Conservation (phyloP, 2,329 filamentous ascomycete species). For the Cercospora nicotianae region DNA sequence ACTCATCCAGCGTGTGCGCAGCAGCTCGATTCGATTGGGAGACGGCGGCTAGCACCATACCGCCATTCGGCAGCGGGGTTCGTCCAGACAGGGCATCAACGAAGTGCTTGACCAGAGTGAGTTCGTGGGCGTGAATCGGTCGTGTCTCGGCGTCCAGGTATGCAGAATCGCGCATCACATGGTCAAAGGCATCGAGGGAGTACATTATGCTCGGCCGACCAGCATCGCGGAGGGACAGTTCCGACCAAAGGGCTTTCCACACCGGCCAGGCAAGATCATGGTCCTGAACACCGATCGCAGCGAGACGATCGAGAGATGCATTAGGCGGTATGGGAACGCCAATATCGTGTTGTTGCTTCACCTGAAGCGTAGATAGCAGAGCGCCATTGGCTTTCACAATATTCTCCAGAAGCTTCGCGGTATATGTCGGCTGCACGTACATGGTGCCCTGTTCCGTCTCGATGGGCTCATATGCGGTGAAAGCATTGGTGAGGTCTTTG, state of each 20-base stretch:
- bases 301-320: conserved; percentile 66
- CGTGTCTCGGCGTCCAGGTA: conserved; percentile 73
- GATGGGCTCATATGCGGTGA: conserved; percentile 76
- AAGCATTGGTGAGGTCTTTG: conserved; percentile 76
- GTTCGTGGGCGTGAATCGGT: conserved; percentile 80
- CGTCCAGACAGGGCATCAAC: conserved; percentile 67
- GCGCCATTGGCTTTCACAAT: conserved; percentile 70
- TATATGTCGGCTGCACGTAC: conserved; percentile 79
- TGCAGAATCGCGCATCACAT: conserved; percentile 74
- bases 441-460: conserved; percentile 51
- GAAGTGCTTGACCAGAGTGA: conserved; percentile 74
- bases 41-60: conserved; percentile 72
- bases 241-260: conserved; percentile 77
- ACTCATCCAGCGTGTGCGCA: conserved; percentile 22
- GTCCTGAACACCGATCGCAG: conserved; percentile 68
- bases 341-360: conserved; percentile 58
- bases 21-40: conserved; percentile 62
- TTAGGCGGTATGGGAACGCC: conserved; percentile 59
- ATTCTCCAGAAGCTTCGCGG: conserved; percentile 69
- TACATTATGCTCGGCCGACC: conserved; percentile 67
- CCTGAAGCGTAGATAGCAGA: conserved; percentile 57
- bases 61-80: conserved; percentile 65
- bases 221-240: conserved; percentile 58
- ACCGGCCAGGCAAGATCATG: conserved; percentile 76
- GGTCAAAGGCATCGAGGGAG: conserved; percentile 73